A percentile compares a stretch with the other conserved stretches of the same genome.
Evolutionary conservation across 1,139 yeast genomes (phyloP).

Genomic region (Keqinozyma sinolaborantium): DNA sequence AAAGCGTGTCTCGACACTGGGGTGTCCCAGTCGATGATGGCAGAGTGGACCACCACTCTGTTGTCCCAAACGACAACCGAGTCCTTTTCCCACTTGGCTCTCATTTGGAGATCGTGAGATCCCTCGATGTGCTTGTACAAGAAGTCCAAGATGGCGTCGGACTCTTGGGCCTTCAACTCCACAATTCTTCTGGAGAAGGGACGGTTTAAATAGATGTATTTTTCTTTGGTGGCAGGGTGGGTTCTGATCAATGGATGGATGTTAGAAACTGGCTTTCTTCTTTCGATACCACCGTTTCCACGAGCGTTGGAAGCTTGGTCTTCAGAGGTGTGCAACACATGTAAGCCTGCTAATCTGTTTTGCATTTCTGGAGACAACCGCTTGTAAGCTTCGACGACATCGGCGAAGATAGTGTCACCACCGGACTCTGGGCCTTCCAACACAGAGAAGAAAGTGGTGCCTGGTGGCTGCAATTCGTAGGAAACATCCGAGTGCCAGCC

Average conservation of each 20-base stretch:
- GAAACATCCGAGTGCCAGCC: slow-evolving; percentile 66
- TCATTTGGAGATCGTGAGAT: slow-evolving; percentile 51
- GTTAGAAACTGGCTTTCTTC: slow-evolving; percentile 40
- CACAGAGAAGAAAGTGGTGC: slow-evolving; percentile 54
- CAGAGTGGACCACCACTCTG: slow-evolving; percentile 42
- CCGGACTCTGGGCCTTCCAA: slow-evolving; percentile 59
- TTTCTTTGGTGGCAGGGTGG: slow-evolving; percentile 55
- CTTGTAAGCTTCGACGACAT: slow-evolving; percentile 57
- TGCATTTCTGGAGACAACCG: slow-evolving; percentile 58
- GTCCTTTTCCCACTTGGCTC: slow-evolving; percentile 57
- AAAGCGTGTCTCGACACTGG: slow-evolving; percentile 42
- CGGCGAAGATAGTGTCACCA: slow-evolving; percentile 65
- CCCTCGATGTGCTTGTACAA: slow-evolving; percentile 44
- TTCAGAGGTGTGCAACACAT: slow-evolving; percentile 60
- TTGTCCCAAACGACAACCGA: slow-evolving; percentile 54
- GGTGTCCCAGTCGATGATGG: slow-evolving; percentile 40
- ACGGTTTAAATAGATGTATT: slow-evolving; percentile 49
- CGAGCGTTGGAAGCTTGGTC: slow-evolving; percentile 58
- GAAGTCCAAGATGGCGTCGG: slow-evolving; percentile 47
- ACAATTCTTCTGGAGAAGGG: slow-evolving; percentile 54
- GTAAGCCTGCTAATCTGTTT: slow-evolving; percentile 47
- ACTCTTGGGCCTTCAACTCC: slow-evolving; percentile 55
- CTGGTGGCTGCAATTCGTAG: slow-evolving; percentile 64
- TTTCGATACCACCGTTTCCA: slow-evolving; percentile 37
- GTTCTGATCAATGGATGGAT: slow-evolving; percentile 56